A percentile compares a stretch with the other conserved stretches of the same genome.
Evolutionary conservation across 495 filamentous ascomycete species (phyloP).

Genomic region (Tuber magnatum): DNA sequence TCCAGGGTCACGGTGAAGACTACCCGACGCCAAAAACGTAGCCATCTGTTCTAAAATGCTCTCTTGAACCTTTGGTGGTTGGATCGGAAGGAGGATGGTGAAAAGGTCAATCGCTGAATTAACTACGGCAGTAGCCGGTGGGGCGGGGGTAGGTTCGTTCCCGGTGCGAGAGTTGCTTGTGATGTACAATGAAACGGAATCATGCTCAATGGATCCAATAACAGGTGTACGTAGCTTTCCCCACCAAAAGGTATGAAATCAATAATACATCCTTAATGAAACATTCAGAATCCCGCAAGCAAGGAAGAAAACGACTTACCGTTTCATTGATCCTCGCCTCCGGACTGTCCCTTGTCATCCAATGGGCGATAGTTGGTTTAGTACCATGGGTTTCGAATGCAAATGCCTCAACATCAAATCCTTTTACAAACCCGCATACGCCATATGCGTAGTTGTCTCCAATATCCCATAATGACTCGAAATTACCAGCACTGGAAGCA

Average conservation of each 20-base stretch:
- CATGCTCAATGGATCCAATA: slow-evolving; percentile 69
- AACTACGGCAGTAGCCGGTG: slow-evolving; percentile 84
- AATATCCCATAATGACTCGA: slow-evolving; percentile 90
- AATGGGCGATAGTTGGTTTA: slow-evolving; percentile 49
- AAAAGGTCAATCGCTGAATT: slow-evolving; percentile 90
- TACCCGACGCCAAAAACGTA: slow-evolving; percentile 70
- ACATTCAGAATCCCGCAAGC: slow-evolving; percentile 2
- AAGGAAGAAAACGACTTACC: slow-evolving; percentile 43
- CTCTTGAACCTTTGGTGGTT: slow-evolving; percentile 84
- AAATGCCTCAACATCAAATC: slow-evolving; percentile 64
- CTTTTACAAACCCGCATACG: slow-evolving; percentile 72
- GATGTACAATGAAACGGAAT: slow-evolving; percentile 75
- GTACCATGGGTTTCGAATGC: slow-evolving; percentile 52
- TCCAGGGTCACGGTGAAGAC: slow-evolving; percentile 76
- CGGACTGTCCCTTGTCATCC: slow-evolving; percentile 56
- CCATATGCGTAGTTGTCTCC: slow-evolving; percentile 93
- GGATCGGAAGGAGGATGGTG: slow-evolving; percentile 78
- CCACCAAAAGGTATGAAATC: slow-evolving; percentile 13
- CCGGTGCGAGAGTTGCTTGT: slow-evolving; percentile 45
- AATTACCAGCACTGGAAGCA: slow-evolving; percentile 78
- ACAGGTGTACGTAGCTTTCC: slow-evolving; percentile 45
- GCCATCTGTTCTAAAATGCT: slow-evolving; percentile 89
- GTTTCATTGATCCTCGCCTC: slow-evolving; percentile 66
- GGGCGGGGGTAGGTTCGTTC: slow-evolving; percentile 56
- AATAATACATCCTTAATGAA: slow-evolving; percentile 23